Base-by-base conservation (phyloP, 1,284 basidiomycete genomes). In the Inonotus hispidus region DNA sequence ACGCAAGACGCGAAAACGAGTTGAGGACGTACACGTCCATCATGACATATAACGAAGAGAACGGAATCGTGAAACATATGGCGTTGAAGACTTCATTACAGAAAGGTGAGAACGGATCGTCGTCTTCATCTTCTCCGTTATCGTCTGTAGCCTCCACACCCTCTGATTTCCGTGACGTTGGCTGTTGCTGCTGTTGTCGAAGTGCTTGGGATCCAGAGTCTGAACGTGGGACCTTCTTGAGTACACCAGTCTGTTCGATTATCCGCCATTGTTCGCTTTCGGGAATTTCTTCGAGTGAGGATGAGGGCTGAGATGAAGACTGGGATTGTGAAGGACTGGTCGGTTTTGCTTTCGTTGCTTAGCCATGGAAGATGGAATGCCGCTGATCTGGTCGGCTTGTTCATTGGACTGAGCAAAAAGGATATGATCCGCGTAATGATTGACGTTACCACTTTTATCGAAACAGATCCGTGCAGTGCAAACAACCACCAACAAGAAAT, bases 181-280 rank as follows among this genome's bases (percentile, higher is more conserved):
- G 32, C 32, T 32, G 32, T 32, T 56, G 32, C 32, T 32, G 32
- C 8, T 56, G n/a, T 19, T 35, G 21, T 10, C 14, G 16, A 25
- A 39, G 3, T 14, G 27, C 21, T 1, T 55, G 16, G 14, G 14
- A 41, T n/a, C n/a, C 11, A 46, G 43, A 11, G 25, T 21, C 25
- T 32, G 32, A 32, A 32, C 32, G 32, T 13, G 72, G 66, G 2
- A 79, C 66, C 63, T 78, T 77, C 63, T 80, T 77, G 27, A 92
- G 75, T 49, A 91, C 75, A 29, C 87, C 88, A 23, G 82, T 80
- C 65, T 90, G 75, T 25, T 82, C 78, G 66, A 92, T 82, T 50
- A 92, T 73, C 11, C 88, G 82, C 86, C 84, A 85, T 77, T 92
- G 83, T 68, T 92, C 90, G 1, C 85, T 82, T 69, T 88, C 83